phyloP scores from a whole-genome alignment of 2,329 filamentous ascomycete genomes.

The Stylonectria norvegica region DNA sequence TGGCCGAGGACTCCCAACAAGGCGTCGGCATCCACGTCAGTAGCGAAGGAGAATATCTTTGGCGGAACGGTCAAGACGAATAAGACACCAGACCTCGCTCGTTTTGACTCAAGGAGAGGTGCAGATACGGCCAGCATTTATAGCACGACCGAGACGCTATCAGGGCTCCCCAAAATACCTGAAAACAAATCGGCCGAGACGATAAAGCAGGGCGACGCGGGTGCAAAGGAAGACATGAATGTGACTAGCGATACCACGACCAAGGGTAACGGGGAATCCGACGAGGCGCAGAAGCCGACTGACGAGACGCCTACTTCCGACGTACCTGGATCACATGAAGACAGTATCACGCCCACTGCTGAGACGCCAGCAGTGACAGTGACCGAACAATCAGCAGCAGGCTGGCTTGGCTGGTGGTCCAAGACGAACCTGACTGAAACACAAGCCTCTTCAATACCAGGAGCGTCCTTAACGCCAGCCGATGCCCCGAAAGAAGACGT shows the following conservation, averaged over 20 bases:
- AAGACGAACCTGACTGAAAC: slow-evolving; percentile 27
- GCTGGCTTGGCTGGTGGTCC: slow-evolving; percentile 56
- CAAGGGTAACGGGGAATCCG: not conserved
- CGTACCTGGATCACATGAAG: slow-evolving; percentile 2
- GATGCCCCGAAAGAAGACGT: slow-evolving; percentile 14
- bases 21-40: slow-evolving; percentile 55
- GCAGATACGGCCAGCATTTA: slow-evolving; percentile 32
- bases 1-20: slow-evolving; percentile 57
- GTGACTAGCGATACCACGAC: not conserved
- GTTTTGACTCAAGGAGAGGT: slow-evolving; percentile 45
- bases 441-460: slow-evolving; percentile 7
- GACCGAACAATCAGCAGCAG: slow-evolving; percentile 36
- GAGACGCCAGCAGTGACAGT: slow-evolving; percentile 1
- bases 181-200: slow-evolving; percentile 21
- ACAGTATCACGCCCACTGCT: slow-evolving; percentile 3
- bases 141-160: slow-evolving; percentile 22
- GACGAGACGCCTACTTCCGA: slow-evolving; percentile 2
- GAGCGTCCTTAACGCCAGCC: slow-evolving; percentile 5
- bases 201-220: no score
- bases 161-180: slow-evolving; percentile 24
- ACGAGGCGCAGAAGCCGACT: slow-evolving; percentile 10
- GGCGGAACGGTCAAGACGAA: slow-evolving; percentile 51
- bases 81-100: slow-evolving; percentile 47
- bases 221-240: slow-evolving; percentile 10
- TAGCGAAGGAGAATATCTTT: slow-evolving; percentile 59